Evolutionary conservation across 129 eudicot genomes (phyloP).

Genomic region (Ambrosia artemisiifolia): DNA sequence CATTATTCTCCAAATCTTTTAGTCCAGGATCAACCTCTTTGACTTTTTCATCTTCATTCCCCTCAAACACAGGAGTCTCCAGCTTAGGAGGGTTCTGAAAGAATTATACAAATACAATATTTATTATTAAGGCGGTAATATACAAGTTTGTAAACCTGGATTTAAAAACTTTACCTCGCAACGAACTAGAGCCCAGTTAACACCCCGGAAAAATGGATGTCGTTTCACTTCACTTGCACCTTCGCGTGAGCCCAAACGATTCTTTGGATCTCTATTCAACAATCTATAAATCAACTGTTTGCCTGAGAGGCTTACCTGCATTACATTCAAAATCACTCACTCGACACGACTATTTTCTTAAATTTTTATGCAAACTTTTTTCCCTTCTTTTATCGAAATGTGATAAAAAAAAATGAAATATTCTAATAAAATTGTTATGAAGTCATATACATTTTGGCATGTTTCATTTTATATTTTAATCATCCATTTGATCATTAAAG

Average conservation of each 20-base stretch:
- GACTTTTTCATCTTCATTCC: constrained; percentile 49
- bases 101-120: constrained; percentile 7
- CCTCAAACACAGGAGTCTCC: constrained; percentile 60
- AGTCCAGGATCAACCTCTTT: constrained; percentile 64
- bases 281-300: constrained; percentile 82
- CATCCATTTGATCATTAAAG: background rate
- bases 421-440: background rate
- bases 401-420: background rate
- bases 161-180: constrained; percentile 57
- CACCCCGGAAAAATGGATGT: constrained; percentile 88
- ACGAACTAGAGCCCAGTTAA: constrained; percentile 94
- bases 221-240: constrained; percentile 90
- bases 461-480: background rate
- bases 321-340: background rate
- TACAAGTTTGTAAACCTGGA: too few relatives aligned
- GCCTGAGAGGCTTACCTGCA: constrained; percentile 79
- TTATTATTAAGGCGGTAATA: background rate
- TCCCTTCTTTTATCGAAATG: too few relatives aligned
- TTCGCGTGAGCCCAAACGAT: constrained; percentile 84
- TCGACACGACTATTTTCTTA: too few relatives aligned
- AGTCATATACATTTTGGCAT: background rate
- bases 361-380: too few relatives aligned
- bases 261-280: constrained; percentile 89
- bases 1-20: constrained; percentile 75
- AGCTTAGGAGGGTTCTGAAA: constrained; percentile 81